A percentile compares a stretch with the other conserved stretches of the same genome.
Evolutionary conservation across 1,284 basidiomycete species (phyloP).

Genomic region (Tausonia pullulans): DNA sequence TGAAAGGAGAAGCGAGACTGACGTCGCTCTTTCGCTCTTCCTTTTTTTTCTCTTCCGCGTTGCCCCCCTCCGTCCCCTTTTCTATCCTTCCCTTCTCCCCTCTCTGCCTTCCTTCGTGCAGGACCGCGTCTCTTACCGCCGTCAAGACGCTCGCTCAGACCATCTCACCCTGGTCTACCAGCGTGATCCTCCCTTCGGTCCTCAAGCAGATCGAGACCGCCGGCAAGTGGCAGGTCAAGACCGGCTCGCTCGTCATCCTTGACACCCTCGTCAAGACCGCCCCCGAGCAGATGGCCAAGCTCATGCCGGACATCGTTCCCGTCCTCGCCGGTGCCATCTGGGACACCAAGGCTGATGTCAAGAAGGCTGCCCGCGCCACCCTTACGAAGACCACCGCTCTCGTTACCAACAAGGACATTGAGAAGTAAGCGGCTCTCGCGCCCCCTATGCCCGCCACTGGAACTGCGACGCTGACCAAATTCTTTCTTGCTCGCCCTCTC

Average conservation of each 20-base stretch:
- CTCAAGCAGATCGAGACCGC: conserved; percentile 91
- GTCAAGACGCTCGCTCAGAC: conserved; percentile 65
- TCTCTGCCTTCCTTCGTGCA: neutral
- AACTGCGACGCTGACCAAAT: neutral
- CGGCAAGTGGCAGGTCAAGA: conserved; percentile 99
- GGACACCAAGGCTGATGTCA: conserved; percentile 99
- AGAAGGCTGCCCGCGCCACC: conserved; percentile 93
- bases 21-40: neutral
- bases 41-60: neutral
- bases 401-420: conserved; percentile 99
- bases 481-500: neutral
- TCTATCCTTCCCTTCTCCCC: neutral
- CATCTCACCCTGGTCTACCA: conserved; percentile 84
- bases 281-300: conserved; percentile 72
- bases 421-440: conserved; percentile 36
- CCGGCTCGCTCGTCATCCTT: conserved; percentile 70
- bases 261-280: conserved; percentile 82
- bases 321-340: conserved; percentile 92
- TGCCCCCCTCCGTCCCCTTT: neutral
- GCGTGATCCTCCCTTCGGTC: conserved; percentile 75
- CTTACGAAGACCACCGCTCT: conserved; percentile 87
- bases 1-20: neutral
- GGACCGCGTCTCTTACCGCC: conserved; percentile 74
- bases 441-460: neutral
- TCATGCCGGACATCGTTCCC: conserved; percentile 94